Evolutionary conservation across 2,329 filamentous ascomycete genomes (phyloP).

Genomic region (Clarireedia hainanense): DNA sequence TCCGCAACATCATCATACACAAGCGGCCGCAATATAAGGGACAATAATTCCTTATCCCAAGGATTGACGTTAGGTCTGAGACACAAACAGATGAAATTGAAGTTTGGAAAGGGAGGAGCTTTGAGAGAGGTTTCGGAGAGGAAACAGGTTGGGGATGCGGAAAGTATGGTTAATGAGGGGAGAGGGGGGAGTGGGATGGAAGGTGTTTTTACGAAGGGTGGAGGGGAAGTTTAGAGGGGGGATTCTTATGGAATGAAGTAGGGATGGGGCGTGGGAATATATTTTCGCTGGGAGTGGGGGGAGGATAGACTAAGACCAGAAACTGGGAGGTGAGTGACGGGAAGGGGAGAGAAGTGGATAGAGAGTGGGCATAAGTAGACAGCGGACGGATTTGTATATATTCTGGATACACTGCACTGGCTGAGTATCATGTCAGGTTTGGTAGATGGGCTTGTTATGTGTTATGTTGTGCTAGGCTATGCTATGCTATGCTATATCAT

Average conservation of each 20-base stretch:
- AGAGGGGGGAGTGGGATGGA: conserved; percentile 21
- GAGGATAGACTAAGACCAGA: neutral
- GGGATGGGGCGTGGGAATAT: neutral
- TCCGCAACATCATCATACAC: neutral
- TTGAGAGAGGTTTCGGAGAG: conserved; percentile 71
- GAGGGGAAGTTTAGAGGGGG: conserved; percentile 26
- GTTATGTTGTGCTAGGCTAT: too few species aligned
- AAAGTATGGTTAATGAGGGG: conserved; percentile 59
- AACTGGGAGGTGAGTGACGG: too few species aligned
- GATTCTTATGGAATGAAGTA: neutral
- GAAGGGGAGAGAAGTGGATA: neutral
- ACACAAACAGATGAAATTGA: conserved; percentile 51
- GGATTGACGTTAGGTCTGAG: conserved; percentile 52
- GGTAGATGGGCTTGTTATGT: neutral
- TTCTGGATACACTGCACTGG: neutral
- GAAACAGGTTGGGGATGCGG: conserved; percentile 83
- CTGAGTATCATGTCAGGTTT: neutral
- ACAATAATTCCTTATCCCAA: conserved; percentile 40
- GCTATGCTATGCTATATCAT: too few species aligned
- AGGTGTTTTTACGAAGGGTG: conserved; percentile 28
- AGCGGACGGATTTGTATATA: neutral
- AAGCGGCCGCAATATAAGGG: conserved; percentile 34
- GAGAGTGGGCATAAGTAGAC: neutral
- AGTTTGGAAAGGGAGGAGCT: conserved; percentile 48
- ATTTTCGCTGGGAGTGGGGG: neutral